Base-by-base conservation (phyloP, 805 yeast genomes). In the Ogataea corticis region DNA sequence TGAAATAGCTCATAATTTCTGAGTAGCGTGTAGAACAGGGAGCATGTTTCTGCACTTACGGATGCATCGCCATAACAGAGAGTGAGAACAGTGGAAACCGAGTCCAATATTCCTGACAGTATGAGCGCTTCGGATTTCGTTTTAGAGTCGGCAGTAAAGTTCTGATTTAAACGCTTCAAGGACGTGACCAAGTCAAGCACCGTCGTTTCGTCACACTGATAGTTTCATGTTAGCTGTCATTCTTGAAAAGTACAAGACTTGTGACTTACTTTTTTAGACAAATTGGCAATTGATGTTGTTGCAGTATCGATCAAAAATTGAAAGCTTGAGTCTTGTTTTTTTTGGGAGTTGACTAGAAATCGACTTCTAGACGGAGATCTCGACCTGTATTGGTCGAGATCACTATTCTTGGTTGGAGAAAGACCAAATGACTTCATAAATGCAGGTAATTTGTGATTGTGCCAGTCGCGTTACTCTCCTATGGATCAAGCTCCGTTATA, bases 301-400 rank as follows among this genome's bases (percentile, higher is more conserved):
- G 50, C 48, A 16, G 49, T 52, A 33, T 49, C 54, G 10, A 55
- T 30, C 17, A 55, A 33, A 31, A 45, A 55, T 17, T 49, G 57
- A 29, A 55, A 55, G 23, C 57, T 51, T 2, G 57, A 49, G 34
- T 55, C 59, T 12, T 41, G 50, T 36, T 44, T 49, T 28, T 51
- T 49, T 28, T 45, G 50, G 18, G 39, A 34, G 15, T 34, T 39
- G 19, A 44, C 46, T 13, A 38, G 13, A 42, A 50, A 50, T 15
- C 54, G 23, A 3, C 45, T 33, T 18, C 43, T 35, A n/a, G 45
- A 29, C 9, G 38, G 28, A 2, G 54, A 41, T 19, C 40, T 32
- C 21, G 39, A 16, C 16, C 33, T 31, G n/a, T 19, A 16, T 13
- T 38, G 45, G 11, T 38, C 41, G 7, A 25, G 12, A 7, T 42